A percentile compares a stretch with the other conserved stretches of the same genome.
These are phyloP conservation scores for Cardiospermum halicacabum DNA, from an alignment of 345 rosid species.

Conservation along the genomic window DNA sequence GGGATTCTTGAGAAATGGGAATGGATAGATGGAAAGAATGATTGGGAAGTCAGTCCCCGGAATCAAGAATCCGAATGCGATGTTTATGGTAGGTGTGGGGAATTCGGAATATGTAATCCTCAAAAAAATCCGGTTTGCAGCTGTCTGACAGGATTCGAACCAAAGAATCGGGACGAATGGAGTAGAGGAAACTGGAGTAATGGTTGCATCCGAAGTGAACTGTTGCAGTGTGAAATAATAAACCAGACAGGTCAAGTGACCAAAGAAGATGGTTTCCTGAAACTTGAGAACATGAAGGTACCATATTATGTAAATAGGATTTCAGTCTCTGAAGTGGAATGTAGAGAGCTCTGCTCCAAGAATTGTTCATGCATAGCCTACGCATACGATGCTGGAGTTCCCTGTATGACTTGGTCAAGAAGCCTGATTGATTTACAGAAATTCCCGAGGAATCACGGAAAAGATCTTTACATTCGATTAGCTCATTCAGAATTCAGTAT, in stretches of 20 bases:
- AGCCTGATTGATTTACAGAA: neutral
- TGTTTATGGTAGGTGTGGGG: slow-evolving; percentile 48
- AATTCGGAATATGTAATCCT: slow-evolving; percentile 36
- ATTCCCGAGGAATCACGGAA: neutral
- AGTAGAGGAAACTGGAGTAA: slow-evolving; percentile 31
- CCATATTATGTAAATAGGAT: neutral
- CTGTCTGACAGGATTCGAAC: slow-evolving; percentile 46
- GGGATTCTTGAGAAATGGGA: slow-evolving; percentile 21
- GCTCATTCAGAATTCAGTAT: neutral
- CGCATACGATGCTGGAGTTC: neutral
- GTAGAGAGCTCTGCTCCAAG: neutral
- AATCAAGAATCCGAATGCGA: slow-evolving; percentile 27
- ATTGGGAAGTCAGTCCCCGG: slow-evolving; percentile 7
- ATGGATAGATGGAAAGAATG: slow-evolving; percentile 15
- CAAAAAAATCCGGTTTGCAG: slow-evolving; percentile 32
- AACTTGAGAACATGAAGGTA: neutral
- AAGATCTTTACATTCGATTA: neutral
- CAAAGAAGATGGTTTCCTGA: slow-evolving; percentile 32
- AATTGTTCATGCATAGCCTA: neutral
- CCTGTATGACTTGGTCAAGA: slow-evolving; percentile 26
- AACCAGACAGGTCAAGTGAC: slow-evolving; percentile 19
- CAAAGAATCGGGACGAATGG: slow-evolving; percentile 44
- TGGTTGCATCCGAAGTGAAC: slow-evolving; percentile 41
- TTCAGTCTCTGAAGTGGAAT: neutral
- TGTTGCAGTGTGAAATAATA: slow-evolving; percentile 24